Conservation (phyloP, 768 basidiomycete species). For the Boletus rufocinnamomeus region DNA sequence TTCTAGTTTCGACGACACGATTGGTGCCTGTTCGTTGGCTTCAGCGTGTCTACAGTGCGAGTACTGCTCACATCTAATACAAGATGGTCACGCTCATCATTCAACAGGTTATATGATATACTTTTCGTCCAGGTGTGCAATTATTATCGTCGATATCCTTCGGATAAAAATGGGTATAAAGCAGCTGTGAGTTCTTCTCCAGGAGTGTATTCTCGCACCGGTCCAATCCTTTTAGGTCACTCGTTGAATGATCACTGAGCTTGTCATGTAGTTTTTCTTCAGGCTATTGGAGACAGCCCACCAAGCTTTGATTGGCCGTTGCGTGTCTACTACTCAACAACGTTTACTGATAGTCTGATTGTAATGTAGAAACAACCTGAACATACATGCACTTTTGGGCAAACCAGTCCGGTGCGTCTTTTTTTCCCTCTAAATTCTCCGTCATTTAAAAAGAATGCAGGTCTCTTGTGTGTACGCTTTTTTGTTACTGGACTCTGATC, state of each 20-base stretch:
- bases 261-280: neutral
- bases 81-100: conserved; percentile 27
- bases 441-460: conserved; percentile 34
- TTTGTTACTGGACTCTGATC: conserved; percentile 3
- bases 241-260: neutral
- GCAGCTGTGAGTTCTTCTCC: conserved; percentile 44
- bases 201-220: neutral
- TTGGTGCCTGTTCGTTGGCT: conserved; percentile 65
- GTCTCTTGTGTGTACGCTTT: conserved; percentile 46
- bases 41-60: conserved; percentile 45
- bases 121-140: conserved; percentile 53
- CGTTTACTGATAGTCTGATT: conserved; percentile 34
- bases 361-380: conserved; percentile 42
- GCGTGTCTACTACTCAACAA: conserved; percentile 53
- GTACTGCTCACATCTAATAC: conserved; percentile 7
- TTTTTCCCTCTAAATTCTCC: neutral
- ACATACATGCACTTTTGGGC: conserved; percentile 38
- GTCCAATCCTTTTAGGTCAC: conserved; percentile 28
- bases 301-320: conserved; percentile 52
- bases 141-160: conserved; percentile 57
- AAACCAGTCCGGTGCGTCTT: conserved; percentile 48
- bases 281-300: conserved; percentile 53
- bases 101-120: conserved; percentile 49
- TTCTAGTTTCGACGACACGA: conserved; percentile 44
- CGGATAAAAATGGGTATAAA: conserved; percentile 54